Conservation (phyloP, 2,329 filamentous ascomycete genomes). For the Colletotrichum sp. region DNA sequence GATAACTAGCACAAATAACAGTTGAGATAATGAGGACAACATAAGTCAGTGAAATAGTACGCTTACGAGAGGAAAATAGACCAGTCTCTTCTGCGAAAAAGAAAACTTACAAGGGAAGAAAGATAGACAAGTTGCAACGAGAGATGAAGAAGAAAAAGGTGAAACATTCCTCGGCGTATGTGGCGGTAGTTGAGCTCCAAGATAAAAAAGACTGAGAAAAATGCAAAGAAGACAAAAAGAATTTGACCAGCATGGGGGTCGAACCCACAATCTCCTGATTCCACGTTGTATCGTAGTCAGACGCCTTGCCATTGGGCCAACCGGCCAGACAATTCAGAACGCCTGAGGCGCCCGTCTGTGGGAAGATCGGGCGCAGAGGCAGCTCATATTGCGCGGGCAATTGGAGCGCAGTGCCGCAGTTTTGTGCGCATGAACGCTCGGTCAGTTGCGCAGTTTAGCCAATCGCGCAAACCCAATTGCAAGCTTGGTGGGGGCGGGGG, state of each 20-base stretch:
- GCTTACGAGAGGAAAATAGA: not conserved
- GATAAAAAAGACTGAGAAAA: no score
- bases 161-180: no score
- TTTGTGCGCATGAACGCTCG: not conserved
- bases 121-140: no score
- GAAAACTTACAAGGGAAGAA: no score
- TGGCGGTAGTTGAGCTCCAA: no score
- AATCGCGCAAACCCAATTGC: not conserved
- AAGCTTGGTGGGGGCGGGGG: not conserved
- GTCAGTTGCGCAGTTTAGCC: not conserved
- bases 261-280: conserved; percentile 23
- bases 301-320: conserved; percentile 47
- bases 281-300: conserved; percentile 39
- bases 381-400: not conserved
- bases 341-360: not conserved
- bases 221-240: not conserved
- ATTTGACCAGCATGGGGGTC: conserved; percentile 20
- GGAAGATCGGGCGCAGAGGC: fast-evolving
- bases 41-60: not conserved
- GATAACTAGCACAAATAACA: no score
- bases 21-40: no score
- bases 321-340: conserved; percentile 12
- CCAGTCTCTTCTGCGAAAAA: no score
- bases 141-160: not conserved
- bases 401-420: not conserved